Base-by-base conservation (phyloP, 139 green algal species). In the Microglena sp. region DNA sequence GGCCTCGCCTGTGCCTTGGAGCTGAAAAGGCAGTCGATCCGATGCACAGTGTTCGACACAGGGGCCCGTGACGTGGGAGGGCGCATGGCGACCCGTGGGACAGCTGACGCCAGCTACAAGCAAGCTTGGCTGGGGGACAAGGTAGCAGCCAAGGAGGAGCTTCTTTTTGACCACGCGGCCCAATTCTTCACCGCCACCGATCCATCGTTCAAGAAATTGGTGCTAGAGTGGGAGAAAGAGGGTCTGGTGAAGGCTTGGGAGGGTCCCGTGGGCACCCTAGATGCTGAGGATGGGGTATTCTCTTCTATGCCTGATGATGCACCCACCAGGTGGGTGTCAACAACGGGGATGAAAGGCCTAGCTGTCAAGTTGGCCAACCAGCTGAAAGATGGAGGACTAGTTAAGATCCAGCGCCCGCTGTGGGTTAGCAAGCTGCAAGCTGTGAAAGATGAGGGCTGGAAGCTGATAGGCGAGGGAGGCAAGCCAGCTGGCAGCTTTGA, bases 31-130 rank as follows among this genome's bases (percentile, higher is more conserved):
- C 58, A 30, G 1, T 61, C 58, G 43, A 32, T 65, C 33, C 58
- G 65, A 5, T 70, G 50, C 34, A 66, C 72, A 0, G 72, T 90
- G 28, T 90, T 90, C 59, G 84, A 90, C 69, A 90, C 84, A 1
- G 83, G 84, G 3, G 81, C 89, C 60, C 84, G 87, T 60, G 76
- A 77, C 22, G 55, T 78, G 2, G 84, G 84, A 0, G 84, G 84
- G n/a, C 50, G 84, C 2, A 54, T 87, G 26, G 84, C 69, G 8
- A 90, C 84, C 1, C 79, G 84, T 32, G 70, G 62, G 27, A 64
- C 68, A 1, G 28, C 6, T 1, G 77, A 82, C 32, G 53, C 45
- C 24, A 73, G 55, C 31, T 53, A 78, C 5, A 28, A 31, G 22
- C 28, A 8, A 24, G 18, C 56, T 8, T 64, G 40, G 40, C 40